Evolutionary conservation across 129 eudicot genomes (phyloP).

Genomic region (Centaurea solstitialis): DNA sequence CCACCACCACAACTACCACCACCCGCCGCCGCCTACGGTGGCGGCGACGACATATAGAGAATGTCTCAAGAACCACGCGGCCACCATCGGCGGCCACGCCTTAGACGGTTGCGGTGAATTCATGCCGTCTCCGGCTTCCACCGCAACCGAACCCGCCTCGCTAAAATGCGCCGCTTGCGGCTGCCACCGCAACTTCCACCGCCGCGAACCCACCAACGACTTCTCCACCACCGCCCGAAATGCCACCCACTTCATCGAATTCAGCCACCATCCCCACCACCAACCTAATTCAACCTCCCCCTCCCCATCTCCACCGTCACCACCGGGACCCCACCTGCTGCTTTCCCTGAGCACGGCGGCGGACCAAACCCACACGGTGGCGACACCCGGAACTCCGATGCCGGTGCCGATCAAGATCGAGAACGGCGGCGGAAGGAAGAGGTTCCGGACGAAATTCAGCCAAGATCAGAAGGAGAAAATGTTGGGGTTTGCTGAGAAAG

Average conservation of each 20-base stretch:
- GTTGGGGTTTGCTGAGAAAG: slow-evolving; percentile 53
- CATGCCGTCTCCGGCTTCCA: slow-evolving; percentile 52
- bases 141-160: slow-evolving; percentile 50
- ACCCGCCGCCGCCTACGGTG: slow-evolving; percentile 21
- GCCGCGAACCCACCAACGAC: slow-evolving; percentile 57
- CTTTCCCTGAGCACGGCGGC: slow-evolving; percentile 43
- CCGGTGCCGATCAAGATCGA: slow-evolving; percentile 51
- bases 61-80: slow-evolving; percentile 87
- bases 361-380: slow-evolving; percentile 35
- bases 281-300: slow-evolving; percentile 30
- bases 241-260: slow-evolving; percentile 50
- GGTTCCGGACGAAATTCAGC: slow-evolving; percentile 76
- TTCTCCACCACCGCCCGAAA: slow-evolving; percentile 24
- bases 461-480: slow-evolving; percentile 79
- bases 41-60: slow-evolving; percentile 43
- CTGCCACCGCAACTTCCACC: slow-evolving; percentile 95
- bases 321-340: slow-evolving; percentile 39
- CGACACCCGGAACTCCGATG: slow-evolving; percentile 56
- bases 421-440: slow-evolving; percentile 48
- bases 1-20: slow-evolving; percentile 26
- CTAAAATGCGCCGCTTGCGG: slow-evolving; percentile 85
- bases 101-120: slow-evolving; percentile 92
- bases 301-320: slow-evolving; percentile 46
- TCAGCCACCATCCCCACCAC: slow-evolving; percentile 33
- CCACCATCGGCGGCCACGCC: slow-evolving; percentile 77